A percentile compares a stretch with the other conserved stretches of the same genome.
Evolutionary conservation across 805 yeast species (phyloP).

Genomic region (Teunomyces pallodes): DNA sequence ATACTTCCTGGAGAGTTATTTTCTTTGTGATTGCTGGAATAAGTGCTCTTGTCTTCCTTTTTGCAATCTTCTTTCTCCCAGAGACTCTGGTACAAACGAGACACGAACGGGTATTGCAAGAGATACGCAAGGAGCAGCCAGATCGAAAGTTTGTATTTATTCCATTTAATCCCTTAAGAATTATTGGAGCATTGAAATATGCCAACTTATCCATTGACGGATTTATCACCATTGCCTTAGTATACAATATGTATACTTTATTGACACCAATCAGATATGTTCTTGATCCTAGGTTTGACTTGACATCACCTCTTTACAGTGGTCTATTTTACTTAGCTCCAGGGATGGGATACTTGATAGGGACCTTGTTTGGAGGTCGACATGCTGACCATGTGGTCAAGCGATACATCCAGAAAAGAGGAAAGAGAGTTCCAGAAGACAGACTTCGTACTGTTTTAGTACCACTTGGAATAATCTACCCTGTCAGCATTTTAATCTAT

Average conservation of each 20-base stretch:
- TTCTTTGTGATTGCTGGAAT: constrained; percentile 49
- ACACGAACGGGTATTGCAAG: constrained; percentile 22
- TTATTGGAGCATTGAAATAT: constrained; percentile 40
- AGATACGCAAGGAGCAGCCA: constrained; percentile 19
- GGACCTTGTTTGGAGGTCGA: constrained; percentile 51
- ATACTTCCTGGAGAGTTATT: constrained; percentile 51
- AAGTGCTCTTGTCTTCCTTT: constrained; percentile 31
- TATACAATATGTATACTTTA: constrained; percentile 50
- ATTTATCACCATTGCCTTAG: constrained; percentile 36
- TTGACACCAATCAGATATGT: constrained; percentile 57
- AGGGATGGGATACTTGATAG: constrained; percentile 51
- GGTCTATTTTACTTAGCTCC: constrained; percentile 57
- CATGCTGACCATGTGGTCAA: constrained; percentile 50
- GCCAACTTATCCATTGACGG: constrained; percentile 46
- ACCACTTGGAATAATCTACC: constrained; percentile 44
- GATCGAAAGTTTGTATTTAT: constrained; percentile 41
- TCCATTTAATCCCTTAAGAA: constrained; percentile 45
- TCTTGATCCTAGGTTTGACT: constrained; percentile 52
- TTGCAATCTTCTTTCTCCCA: constrained; percentile 41
- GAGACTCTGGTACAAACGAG: constrained; percentile 42
- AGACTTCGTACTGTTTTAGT: constrained; percentile 41
- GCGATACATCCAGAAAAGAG: constrained; percentile 40
- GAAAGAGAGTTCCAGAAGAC: constrained; percentile 52
- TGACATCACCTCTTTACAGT: constrained; percentile 47
- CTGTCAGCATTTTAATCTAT: constrained; percentile 45